phyloP scores from a whole-genome alignment of 2,329 filamentous ascomycete genomes.

The Lasiodiplodia sp. region DNA sequence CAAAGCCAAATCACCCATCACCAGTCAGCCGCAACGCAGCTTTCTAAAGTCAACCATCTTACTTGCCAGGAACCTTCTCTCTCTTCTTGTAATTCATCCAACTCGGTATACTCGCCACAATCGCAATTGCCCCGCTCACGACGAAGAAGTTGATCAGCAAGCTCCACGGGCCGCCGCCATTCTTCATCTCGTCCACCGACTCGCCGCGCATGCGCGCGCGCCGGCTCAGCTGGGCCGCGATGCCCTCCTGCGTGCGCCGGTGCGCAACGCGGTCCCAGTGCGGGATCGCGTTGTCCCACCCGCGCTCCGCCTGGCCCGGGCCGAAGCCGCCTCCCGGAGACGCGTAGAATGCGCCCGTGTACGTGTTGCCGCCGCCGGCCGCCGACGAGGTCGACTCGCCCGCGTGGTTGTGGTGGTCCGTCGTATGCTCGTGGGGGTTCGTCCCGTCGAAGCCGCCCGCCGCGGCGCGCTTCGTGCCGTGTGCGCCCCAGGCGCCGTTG shows the following conservation, averaged over 20 bases:
- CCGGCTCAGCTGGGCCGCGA: conserved; percentile 62
- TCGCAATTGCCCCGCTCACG: conserved; percentile 38
- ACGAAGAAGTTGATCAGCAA: conserved; percentile 42
- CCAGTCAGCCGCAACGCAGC: not conserved
- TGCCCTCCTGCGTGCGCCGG: conserved; percentile 73
- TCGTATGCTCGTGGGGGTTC: conserved; percentile 19
- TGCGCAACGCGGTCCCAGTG: conserved; percentile 83
- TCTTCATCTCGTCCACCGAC: conserved; percentile 21
- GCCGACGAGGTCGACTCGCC: conserved; percentile 31
- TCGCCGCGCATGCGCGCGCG: conserved; percentile 42
- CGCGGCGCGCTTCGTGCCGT: conserved; percentile 63
- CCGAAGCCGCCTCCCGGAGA: conserved; percentile 62
- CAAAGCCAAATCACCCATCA: not conserved
- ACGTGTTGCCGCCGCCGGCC: conserved; percentile 30
- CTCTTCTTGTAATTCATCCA: conserved; percentile 1
- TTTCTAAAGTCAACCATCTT: not conserved
- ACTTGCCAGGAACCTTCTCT: conserved; percentile 17
- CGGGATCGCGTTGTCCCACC: conserved; percentile 63
- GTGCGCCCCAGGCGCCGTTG: conserved; percentile 77
- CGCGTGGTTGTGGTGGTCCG: conserved; percentile 31
- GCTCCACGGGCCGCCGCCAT: conserved; percentile 36
- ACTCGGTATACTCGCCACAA: conserved; percentile 37
- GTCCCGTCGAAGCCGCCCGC: conserved; percentile 6
- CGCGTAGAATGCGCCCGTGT: conserved; percentile 38
- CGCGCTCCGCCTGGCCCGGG: conserved; percentile 61